A percentile compares a stretch with the other conserved stretches of the same genome.
These are phyloP conservation scores for Aspergillus mulundensis DNA, from an alignment of 495 filamentous ascomycete genomes.

Conservation along the genomic window DNA sequence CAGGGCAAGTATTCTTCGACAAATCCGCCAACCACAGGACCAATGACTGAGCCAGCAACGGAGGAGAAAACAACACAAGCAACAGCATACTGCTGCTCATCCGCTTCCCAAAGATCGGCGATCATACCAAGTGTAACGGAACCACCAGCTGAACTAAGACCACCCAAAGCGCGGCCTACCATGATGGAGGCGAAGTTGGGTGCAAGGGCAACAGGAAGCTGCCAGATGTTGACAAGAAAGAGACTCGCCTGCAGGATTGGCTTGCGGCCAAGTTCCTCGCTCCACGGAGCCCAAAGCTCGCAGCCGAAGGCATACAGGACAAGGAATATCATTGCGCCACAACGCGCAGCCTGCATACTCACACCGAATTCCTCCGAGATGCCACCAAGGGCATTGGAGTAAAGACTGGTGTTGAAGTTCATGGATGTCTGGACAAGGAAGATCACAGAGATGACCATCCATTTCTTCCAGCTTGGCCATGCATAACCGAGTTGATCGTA, in stretches of 20 bases:
- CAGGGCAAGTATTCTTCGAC: slow-evolving; percentile 47
- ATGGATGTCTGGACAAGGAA: slow-evolving; percentile 56
- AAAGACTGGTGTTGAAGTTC: slow-evolving; percentile 56
- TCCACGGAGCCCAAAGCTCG: slow-evolving; percentile 66
- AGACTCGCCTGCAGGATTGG: slow-evolving; percentile 52
- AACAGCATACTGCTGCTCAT: slow-evolving; percentile 58
- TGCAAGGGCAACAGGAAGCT: slow-evolving; percentile 51
- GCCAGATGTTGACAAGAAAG: slow-evolving; percentile 57
- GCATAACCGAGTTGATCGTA: slow-evolving; percentile 54
- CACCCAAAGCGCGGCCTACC: slow-evolving; percentile 54
- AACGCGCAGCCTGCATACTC: slow-evolving; percentile 49
- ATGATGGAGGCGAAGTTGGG: slow-evolving; percentile 53
- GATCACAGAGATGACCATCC: slow-evolving; percentile 58
- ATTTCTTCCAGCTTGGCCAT: slow-evolving; percentile 51
- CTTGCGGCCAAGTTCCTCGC: slow-evolving; percentile 57
- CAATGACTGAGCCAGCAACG: slow-evolving; percentile 58
- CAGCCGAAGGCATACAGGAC: slow-evolving; percentile 62
- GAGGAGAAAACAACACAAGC: slow-evolving; percentile 61
- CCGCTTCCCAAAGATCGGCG: slow-evolving; percentile 58
- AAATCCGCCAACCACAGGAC: slow-evolving; percentile 59
- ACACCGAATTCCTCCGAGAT: slow-evolving; percentile 49
- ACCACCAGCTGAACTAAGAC: slow-evolving; percentile 58
- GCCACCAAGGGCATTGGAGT: slow-evolving; percentile 48
- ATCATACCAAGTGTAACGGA: slow-evolving; percentile 62
- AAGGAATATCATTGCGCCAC: slow-evolving; percentile 56